Evolutionary conservation across 352 stramenopile species (phyloP), one percentile per base, ranked within the genome.

Genomic region (Hyaloperonospora arabidopsidis): DNA sequence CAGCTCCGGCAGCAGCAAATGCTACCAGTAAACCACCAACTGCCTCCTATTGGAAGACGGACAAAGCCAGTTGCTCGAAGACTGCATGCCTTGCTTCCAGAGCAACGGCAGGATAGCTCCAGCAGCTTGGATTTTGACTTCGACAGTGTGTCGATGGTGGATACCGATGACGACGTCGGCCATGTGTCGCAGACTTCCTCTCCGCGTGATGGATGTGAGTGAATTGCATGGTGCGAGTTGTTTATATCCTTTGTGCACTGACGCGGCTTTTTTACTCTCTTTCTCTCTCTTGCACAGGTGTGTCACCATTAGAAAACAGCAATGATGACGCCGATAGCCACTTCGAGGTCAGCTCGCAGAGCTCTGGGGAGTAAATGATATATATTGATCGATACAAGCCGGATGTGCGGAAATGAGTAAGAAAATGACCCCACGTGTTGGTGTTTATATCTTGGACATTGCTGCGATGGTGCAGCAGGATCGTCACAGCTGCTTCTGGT

Each of bases 261-360:
- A 64, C 18, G 13, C 19, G 47, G 13, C 28, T 44, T 57, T 14
- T 52, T 29, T 7, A 10, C 25, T 32, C 25, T 32, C 25, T 32
- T 8, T 32, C 38, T 48, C 22, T 28, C 28, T 49, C 18, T 18
- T 41, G n/a, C 56, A 13, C 49, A 92, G 82, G 75, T 55, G 68
- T 90, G 54, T 93, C 80, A n/a, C 79, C 83, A 13, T 52, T 91
- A 44, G 79, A 78, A 5, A 72, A 87, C 43, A 92, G 81, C 53
- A 70, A 85, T 25, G 82, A 86, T 34, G 83, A 89, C 49, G 81
- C 57, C 22, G 80, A 89, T 22, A 90, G 77, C 53, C 77, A 89
- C 53, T 91, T 89, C 45, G 83, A 89, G 54, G 76, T 90, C 49
- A 93, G 83, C 45, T 93, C 80, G 6, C 67, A 89, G 60, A 87